A percentile compares a stretch with the other conserved stretches of the same genome.
Conservation (phyloP, 441 rosid species). For the Croton laevigatus region DNA sequence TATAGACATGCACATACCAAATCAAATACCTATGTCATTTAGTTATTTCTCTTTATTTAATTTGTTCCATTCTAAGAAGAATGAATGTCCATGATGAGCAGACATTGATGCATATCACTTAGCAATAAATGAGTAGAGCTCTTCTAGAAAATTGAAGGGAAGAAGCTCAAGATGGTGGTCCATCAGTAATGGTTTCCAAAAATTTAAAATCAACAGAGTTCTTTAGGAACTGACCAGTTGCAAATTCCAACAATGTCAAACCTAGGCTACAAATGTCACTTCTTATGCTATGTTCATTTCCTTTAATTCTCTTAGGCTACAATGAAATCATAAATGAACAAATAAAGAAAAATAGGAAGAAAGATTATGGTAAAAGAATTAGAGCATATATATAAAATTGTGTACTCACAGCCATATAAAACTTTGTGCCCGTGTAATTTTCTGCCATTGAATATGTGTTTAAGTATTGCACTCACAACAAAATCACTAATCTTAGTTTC, state of each 20-base stretch:
- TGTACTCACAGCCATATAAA: slow-evolving; percentile 88
- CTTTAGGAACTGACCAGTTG: slow-evolving; percentile 60
- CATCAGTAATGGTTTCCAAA: slow-evolving; percentile 81
- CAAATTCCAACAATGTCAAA: slow-evolving; percentile 71
- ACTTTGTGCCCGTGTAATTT: slow-evolving; percentile 77
- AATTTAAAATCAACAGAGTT: slow-evolving; percentile 77
- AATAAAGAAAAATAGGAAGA: neutral
- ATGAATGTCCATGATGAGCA: too few species aligned
- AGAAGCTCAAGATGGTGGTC: slow-evolving; percentile 68
- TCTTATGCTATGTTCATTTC: slow-evolving; percentile 46
- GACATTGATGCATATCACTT: too few species aligned
- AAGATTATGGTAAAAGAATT: neutral
- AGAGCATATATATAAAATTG: slow-evolving; percentile 9
- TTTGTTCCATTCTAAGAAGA: too few species aligned
- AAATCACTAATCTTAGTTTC: slow-evolving; percentile 93
- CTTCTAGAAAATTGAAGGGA: slow-evolving; percentile 63
- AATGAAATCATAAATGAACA: neutral
- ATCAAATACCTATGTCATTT: too few species aligned
- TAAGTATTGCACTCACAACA: too few species aligned
- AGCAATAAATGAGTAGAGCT: slow-evolving; percentile 80
- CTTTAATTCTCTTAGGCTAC: slow-evolving; percentile 88
- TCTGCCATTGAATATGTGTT: slow-evolving; percentile 80
- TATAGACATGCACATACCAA: too few species aligned
- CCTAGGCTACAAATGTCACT: slow-evolving; percentile 99
- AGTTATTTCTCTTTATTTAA: too few species aligned